phyloP scores from a whole-genome alignment of 2,329 filamentous ascomycete genomes.

The Sclerotinia minor region DNA sequence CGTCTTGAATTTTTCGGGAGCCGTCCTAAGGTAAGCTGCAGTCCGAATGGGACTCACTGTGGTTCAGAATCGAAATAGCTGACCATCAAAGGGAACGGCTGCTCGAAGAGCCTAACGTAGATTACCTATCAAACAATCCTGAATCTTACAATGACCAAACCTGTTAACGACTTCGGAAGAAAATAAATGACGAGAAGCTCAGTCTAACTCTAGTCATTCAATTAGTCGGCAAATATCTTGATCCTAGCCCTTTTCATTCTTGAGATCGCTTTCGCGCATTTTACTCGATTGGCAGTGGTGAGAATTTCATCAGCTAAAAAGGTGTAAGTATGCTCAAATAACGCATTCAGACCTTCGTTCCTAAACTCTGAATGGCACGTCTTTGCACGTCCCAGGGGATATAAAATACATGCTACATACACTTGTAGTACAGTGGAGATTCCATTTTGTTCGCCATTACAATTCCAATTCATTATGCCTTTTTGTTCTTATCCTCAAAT shows the following conservation, averaged over 20 bases:
- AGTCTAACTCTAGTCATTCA: not conserved
- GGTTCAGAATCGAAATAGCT: not conserved
- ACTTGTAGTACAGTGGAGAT: conserved; percentile 51
- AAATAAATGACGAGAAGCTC: not conserved
- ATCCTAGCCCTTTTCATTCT: not conserved
- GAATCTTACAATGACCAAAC: not conserved
- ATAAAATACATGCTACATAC: conserved; percentile 39
- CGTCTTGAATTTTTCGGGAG: not conserved
- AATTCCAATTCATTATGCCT: conserved; percentile 42
- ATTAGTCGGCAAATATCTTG: not conserved
- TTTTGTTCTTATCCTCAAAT: conserved; percentile 48
- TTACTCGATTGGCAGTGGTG: not conserved
- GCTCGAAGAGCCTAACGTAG: not conserved
- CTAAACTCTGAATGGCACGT: conserved; percentile 1
- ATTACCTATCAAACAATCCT: not conserved
- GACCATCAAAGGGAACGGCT: too few relatives aligned
- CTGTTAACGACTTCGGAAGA: not conserved
- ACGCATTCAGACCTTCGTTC: conserved; percentile 1
- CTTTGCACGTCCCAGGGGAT: conserved; percentile 24
- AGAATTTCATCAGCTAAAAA: not conserved
- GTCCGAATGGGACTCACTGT: not conserved
- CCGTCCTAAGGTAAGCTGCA: not conserved
- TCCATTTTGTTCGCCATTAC: conserved; percentile 37
- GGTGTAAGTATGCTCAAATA: conserved; percentile 5
- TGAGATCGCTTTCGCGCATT: not conserved